Percentiles rank a stretch among this genome's conserved stretches.
These are phyloP conservation scores for Candida khao-thaluensis DNA, from an alignment of 805 yeast genomes.

Conservation along the genomic window DNA sequence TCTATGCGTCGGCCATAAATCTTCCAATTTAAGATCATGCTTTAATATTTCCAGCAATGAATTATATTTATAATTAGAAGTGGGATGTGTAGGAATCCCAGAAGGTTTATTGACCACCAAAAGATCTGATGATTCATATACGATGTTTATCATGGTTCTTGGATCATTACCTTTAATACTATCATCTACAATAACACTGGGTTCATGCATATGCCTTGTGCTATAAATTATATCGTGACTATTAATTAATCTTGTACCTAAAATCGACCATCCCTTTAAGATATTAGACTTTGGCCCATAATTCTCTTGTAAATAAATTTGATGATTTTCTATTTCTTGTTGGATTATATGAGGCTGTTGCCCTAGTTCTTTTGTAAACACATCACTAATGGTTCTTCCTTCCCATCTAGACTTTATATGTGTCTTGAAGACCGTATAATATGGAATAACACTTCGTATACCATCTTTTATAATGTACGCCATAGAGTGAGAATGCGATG, in stretches of 20 bases:
- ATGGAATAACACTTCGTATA: constrained; percentile 36
- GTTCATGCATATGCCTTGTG: constrained; percentile 46
- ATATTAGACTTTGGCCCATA: constrained; percentile 19
- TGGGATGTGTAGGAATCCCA: constrained; percentile 57
- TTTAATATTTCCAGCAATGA: constrained; percentile 43
- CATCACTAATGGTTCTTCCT: constrained; percentile 30
- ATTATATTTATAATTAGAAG: constrained; percentile 44
- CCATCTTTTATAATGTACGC: constrained; percentile 24
- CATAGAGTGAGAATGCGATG: too few relatives aligned
- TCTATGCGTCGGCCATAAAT: constrained; percentile 48
- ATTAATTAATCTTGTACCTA: constrained; percentile 15
- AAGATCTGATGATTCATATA: constrained; percentile 36
- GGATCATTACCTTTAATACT: constrained; percentile 12
- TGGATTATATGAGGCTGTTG: constrained; percentile 23
- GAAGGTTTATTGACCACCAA: constrained; percentile 51
- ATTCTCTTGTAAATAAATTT: constrained; percentile 25
- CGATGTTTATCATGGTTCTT: constrained; percentile 18
- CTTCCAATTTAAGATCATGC: constrained; percentile 21
- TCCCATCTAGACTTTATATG: constrained; percentile 41
- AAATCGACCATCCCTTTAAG: constrained; percentile 22
- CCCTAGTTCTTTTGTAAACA: constrained; percentile 35
- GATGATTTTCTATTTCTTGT: constrained; percentile 24
- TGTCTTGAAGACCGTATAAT: constrained; percentile 30
- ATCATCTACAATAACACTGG: constrained; percentile 29
- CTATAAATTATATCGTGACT: constrained; percentile 30